These are phyloP conservation scores for Nannizzia gypsea DNA, from an alignment of 2,329 filamentous ascomycete genomes.

Conservation along the genomic window DNA sequence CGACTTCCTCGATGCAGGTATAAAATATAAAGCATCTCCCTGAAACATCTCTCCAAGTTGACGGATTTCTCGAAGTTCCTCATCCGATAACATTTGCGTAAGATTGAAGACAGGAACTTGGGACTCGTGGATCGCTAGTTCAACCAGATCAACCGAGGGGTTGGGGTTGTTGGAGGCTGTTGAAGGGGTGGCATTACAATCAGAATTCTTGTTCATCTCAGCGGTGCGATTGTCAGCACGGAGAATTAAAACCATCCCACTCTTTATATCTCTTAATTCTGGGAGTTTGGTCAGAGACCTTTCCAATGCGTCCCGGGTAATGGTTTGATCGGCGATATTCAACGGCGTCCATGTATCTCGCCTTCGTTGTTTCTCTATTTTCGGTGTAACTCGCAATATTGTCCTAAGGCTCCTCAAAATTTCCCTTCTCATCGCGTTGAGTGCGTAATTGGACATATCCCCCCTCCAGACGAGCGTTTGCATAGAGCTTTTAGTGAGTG, in stretches of 20 bases:
- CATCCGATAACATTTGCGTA: constrained; percentile 20
- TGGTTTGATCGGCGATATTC: background rate
- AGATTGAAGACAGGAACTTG: constrained; percentile 31
- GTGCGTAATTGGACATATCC: constrained; percentile 37
- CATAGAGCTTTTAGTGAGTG: constrained; percentile 19
- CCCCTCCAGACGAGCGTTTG: constrained; percentile 34
- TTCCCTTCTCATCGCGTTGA: constrained; percentile 27
- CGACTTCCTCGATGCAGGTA: constrained; percentile 20
- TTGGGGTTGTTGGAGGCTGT: background rate
- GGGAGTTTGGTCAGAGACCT: background rate
- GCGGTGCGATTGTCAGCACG: background rate
- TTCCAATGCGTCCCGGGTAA: background rate
- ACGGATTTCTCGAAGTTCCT: constrained; percentile 23
- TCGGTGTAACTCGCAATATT: background rate
- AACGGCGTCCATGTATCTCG: background rate
- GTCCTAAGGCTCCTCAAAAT: constrained; percentile 28
- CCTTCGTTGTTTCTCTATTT: background rate
- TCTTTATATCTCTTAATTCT: background rate
- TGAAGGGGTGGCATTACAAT: background rate
- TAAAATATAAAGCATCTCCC: constrained; percentile 24
- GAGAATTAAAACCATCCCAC: background rate
- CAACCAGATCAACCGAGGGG: constrained; percentile 20
- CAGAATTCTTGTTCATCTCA: background rate
- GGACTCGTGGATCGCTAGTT: constrained; percentile 20
- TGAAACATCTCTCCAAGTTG: constrained; percentile 21